These are phyloP conservation scores for Rhizoctonia solani DNA, from an alignment of 1,284 basidiomycete species.

Conservation along the genomic window DNA sequence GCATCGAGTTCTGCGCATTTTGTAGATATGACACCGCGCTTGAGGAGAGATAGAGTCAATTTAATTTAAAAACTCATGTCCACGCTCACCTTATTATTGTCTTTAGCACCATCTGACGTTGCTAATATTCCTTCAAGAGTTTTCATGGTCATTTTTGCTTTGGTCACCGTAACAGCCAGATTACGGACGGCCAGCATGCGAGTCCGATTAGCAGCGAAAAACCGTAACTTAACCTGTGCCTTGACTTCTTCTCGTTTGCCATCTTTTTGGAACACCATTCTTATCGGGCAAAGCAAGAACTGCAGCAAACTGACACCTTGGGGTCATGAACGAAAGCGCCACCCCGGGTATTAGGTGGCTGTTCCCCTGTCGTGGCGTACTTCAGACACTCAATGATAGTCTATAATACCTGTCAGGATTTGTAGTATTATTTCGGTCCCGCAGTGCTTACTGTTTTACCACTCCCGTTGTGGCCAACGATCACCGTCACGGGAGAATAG, in stretches of 20 bases:
- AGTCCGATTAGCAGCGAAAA: conserved; percentile 84
- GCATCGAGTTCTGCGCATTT: conserved; percentile 96
- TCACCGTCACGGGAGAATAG: conserved; percentile 96
- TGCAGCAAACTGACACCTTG: conserved; percentile 51
- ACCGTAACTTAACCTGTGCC: conserved; percentile 95
- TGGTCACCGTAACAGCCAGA: conserved; percentile 92
- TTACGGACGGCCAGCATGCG: conserved; percentile 94
- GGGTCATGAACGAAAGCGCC: conserved; percentile 99
- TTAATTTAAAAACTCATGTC: background rate
- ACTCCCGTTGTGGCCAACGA: conserved; percentile 97
- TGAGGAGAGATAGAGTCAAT: background rate
- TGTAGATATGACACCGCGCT: conserved; percentile 90
- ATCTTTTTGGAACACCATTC: conserved; percentile 55
- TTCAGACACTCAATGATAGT: conserved; percentile 99
- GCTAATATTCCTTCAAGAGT: conserved; percentile 93
- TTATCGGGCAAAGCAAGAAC: no score
- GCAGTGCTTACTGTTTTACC: conserved; percentile 78
- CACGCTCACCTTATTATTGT: conserved; percentile 64
- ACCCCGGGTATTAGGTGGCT: conserved; percentile 96
- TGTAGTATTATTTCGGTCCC: background rate
- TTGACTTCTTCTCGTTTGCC: conserved; percentile 98
- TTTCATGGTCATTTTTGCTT: conserved; percentile 93
- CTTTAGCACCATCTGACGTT: conserved; percentile 63
- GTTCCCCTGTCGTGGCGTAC: conserved; percentile 97
- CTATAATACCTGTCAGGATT: conserved; percentile 41